A percentile compares a stretch with the other conserved stretches of the same genome.
Evolutionary conservation across 129 eudicot species (phyloP).

Genomic region (Helianthus tuberosus): DNA sequence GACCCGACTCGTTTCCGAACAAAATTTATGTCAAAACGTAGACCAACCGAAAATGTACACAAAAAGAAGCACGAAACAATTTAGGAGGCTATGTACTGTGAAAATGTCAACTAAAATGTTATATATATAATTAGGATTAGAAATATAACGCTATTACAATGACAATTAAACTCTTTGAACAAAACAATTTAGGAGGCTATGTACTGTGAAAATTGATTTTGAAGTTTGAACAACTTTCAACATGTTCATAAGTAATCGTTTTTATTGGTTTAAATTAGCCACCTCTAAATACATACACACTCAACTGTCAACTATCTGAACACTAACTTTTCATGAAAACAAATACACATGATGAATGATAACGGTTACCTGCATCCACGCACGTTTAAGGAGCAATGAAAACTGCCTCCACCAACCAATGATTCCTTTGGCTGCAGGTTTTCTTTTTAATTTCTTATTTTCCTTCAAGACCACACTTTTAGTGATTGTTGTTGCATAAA

Average conservation of each 20-base stretch:
- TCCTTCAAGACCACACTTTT: conserved; percentile 30
- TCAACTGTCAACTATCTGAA: conserved; percentile 13
- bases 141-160: not conserved
- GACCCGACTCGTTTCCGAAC: too few relatives aligned
- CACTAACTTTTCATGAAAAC: conserved; percentile 9
- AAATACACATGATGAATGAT: not conserved
- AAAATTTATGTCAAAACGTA: too few relatives aligned
- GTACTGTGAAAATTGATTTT: not conserved
- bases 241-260: not conserved
- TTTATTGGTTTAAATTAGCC: not conserved
- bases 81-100: too few relatives aligned
- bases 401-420: conserved; percentile 95
- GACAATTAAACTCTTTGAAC: conserved; percentile 7
- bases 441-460: conserved; percentile 42
- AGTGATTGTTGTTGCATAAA: conserved; percentile 69
- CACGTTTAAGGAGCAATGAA: conserved; percentile 87
- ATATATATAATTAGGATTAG: not conserved
- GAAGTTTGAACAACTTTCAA: not conserved
- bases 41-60: too few relatives aligned
- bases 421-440: conserved; percentile 39
- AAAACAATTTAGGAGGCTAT: not conserved
- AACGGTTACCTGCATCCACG: conserved; percentile 93
- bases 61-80: too few relatives aligned
- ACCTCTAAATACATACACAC: not conserved
- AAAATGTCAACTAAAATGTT: too few relatives aligned